phyloP scores from a whole-genome alignment of 176 grass and related monocot species.

The Oropetium thomaeum region DNA sequence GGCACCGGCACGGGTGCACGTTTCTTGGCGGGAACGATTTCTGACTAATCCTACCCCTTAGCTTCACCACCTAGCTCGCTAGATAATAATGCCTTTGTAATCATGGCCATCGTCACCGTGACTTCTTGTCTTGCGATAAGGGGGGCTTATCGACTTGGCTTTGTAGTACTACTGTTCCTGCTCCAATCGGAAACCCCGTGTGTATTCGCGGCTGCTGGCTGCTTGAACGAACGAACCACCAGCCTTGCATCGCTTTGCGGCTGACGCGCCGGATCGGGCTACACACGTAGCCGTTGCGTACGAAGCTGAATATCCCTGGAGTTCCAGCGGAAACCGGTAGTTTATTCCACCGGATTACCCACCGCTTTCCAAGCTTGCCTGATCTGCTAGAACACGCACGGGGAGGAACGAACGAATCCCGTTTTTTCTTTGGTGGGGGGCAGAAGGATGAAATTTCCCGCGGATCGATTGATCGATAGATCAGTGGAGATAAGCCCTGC shows the following conservation, averaged over 20 bases:
- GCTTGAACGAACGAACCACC: background rate
- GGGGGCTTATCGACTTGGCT: background rate
- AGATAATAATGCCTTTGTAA: background rate
- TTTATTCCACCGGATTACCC: conserved; percentile 11
- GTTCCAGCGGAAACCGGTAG: background rate
- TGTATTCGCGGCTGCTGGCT: background rate
- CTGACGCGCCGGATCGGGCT: background rate
- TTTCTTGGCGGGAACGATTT: conserved; percentile 4
- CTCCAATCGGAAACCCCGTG: background rate
- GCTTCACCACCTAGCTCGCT: background rate
- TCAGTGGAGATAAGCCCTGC: conserved; percentile 32
- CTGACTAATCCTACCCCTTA: background rate
- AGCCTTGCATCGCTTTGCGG: background rate
- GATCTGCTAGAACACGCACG: conserved; percentile 38
- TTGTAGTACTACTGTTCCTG: conserved; percentile 4
- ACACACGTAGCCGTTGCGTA: conserved; percentile 20
- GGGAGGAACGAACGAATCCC: background rate
- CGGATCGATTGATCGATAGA: background rate
- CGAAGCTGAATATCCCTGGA: background rate
- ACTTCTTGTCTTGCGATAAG: background rate
- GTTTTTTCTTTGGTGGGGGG: background rate
- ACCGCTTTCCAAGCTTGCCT: conserved; percentile 27
- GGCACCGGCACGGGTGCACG: background rate
- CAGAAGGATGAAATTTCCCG: background rate
- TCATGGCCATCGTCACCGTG: background rate